phyloP scores from a whole-genome alignment of 2,329 filamentous ascomycete genomes.

The Trichoderma aggressivum region DNA sequence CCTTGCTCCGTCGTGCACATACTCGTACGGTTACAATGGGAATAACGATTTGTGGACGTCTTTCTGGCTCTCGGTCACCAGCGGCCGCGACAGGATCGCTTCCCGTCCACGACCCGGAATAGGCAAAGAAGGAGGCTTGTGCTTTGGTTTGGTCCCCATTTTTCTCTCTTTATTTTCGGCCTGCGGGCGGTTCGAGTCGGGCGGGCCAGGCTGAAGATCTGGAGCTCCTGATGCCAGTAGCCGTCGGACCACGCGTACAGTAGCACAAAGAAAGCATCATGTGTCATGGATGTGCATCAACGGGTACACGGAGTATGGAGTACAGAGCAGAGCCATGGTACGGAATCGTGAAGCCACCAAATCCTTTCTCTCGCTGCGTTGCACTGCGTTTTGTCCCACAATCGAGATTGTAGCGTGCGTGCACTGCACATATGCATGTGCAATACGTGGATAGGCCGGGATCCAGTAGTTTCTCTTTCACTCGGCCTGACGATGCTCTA shows the following conservation, averaged over 20 bases:
- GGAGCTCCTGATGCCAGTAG: neutral
- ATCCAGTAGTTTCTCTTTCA: neutral
- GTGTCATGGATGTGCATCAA: neutral
- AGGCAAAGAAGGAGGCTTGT: neutral
- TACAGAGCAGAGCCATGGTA: neutral
- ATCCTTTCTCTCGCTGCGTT: neutral
- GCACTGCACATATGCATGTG: neutral
- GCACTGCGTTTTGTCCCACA: neutral
- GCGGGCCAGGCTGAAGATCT: neutral
- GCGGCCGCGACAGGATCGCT: neutral
- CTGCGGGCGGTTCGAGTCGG: neutral
- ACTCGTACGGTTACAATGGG: neutral
- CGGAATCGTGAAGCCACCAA: neutral
- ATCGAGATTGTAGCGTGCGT: neutral
- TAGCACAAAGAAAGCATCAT: neutral
- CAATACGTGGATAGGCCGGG: neutral
- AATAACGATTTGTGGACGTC: neutral
- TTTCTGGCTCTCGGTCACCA: neutral
- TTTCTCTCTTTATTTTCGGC: neutral
- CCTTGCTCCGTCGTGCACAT: neutral
- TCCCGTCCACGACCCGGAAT: neutral
- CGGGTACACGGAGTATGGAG: neutral
- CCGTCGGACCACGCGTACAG: neutral
- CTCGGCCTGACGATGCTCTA: neutral
- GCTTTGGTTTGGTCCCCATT: neutral